A percentile compares a stretch with the other conserved stretches of the same genome.
phyloP scores from a whole-genome alignment of 1,284 basidiomycete genomes.

The Ganoderma sinense region DNA sequence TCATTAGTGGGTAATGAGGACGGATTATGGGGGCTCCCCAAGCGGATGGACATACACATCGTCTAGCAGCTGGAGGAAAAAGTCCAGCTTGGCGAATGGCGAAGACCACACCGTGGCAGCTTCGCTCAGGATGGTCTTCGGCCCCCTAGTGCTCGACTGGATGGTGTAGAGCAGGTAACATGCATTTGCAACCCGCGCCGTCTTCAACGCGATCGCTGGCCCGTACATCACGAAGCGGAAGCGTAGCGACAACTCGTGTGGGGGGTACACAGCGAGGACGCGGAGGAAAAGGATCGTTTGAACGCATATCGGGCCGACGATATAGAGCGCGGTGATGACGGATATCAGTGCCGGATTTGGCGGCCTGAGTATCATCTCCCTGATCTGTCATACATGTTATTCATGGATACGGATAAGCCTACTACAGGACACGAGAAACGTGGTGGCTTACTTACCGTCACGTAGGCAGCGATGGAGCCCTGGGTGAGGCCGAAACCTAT shows the following conservation, averaged over 20 bases:
- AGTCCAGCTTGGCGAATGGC: background rate
- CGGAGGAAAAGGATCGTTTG: slow-evolving; percentile 36
- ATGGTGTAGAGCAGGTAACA: background rate
- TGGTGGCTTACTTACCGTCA: background rate
- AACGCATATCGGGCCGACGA: slow-evolving; percentile 28
- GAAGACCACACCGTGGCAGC: background rate
- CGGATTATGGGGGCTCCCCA: too few species aligned
- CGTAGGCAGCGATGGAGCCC: slow-evolving; percentile 14
- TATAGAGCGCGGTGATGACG: background rate
- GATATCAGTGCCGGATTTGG: background rate
- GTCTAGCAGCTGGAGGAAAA: background rate
- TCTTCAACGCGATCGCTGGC: background rate
- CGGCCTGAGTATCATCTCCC: background rate
- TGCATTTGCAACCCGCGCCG: background rate
- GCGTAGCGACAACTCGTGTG: background rate
- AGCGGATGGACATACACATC: background rate
- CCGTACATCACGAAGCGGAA: slow-evolving; percentile 11
- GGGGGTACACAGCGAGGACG: slow-evolving; percentile 34
- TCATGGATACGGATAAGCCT: too few species aligned
- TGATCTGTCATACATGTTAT: background rate
- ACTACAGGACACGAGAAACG: too few species aligned
- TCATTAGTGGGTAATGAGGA: too few species aligned
- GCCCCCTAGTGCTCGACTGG: background rate
- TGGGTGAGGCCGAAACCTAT: slow-evolving; percentile 26
- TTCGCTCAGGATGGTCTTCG: background rate